Base-by-base conservation (phyloP, 345 rosid genomes). In the Eucalyptus coolabah region DNA sequence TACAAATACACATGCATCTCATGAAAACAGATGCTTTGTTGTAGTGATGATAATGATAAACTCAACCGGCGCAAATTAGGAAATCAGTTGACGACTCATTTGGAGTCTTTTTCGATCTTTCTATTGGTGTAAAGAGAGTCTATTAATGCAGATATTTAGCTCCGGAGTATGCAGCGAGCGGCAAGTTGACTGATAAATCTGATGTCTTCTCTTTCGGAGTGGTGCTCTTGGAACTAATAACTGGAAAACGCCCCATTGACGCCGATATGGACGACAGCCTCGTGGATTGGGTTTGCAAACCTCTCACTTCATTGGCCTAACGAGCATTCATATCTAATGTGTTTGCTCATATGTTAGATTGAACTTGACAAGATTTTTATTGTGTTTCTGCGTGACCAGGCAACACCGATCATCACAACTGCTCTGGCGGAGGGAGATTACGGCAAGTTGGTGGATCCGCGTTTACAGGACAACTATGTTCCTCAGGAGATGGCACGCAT, bases 121-220 rank as follows among this genome's bases (percentile, higher is more conserved):
- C 30, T 10, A 56, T 56, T 23, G 30, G 63, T 24, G 63, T 56
- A 56, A 56, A 56, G 63, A 56, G 42, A 37, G 16, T 77, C 47
- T 37, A 21, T 44, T 37, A 6, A 77, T 90, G 54, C 90, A 96
- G 99, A 91, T 97, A 96, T 91, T 91, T 98, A 90, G 98, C 99
- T 91, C 99, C 99, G 30, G 99, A 98, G 92, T 98, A 98, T 88
- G 99, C 99, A 87, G 94, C 98, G 81, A 98, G 98, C 18, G 99
- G 98, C 50, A 96, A 96, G 91, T 91, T 98, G 53, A 96, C 99
- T 1, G 99, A 98, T 54, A 97, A 97, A 89, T 97, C 99, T 23
- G 99, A 97, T 93, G 98, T 95, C 49, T 97, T 95, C 95, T 97
- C 99, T 40, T 95, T 93, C 82, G 99, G 98, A 63, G 96, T 98